A percentile compares a stretch with the other conserved stretches of the same genome.
phyloP scores from a whole-genome alignment of 345 rosid genomes.

The Garcia nutans region DNA sequence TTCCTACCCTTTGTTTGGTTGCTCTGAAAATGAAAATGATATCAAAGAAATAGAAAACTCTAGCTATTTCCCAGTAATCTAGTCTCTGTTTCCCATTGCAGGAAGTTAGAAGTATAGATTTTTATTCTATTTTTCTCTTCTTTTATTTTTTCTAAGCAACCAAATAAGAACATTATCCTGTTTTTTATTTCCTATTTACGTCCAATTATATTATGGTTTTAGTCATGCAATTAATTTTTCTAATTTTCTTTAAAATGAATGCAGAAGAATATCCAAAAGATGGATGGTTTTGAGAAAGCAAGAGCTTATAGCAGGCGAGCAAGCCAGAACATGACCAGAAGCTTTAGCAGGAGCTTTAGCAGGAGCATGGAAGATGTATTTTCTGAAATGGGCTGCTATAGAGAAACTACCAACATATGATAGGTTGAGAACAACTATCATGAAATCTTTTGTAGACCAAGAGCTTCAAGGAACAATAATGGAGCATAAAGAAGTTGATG shows the following conservation, averaged over 20 bases:
- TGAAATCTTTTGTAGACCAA: constrained; percentile 47
- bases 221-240: no score
- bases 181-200: background rate
- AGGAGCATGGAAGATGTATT: constrained; percentile 67
- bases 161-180: background rate
- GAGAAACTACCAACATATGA: constrained; percentile 85
- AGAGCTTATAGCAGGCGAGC: constrained; percentile 34
- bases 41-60: background rate
- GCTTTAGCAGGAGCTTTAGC: constrained; percentile 52
- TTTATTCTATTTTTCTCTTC: no score
- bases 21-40: background rate
- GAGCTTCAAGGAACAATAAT: constrained; percentile 33
- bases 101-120: no score
- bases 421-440: constrained; percentile 70
- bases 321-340: constrained; percentile 40
- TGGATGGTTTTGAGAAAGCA: constrained; percentile 39
- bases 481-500: constrained; percentile 59
- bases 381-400: constrained; percentile 91
- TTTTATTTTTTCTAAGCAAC: background rate
- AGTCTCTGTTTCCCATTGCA: no score
- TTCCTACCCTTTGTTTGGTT: background rate
- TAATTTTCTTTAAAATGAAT: background rate
- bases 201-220: background rate
- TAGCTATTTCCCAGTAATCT: no score
- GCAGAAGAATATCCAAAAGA: constrained; percentile 10